phyloP scores from a whole-genome alignment of 768 basidiomycete species.

The Leccinum disarticulatum region DNA sequence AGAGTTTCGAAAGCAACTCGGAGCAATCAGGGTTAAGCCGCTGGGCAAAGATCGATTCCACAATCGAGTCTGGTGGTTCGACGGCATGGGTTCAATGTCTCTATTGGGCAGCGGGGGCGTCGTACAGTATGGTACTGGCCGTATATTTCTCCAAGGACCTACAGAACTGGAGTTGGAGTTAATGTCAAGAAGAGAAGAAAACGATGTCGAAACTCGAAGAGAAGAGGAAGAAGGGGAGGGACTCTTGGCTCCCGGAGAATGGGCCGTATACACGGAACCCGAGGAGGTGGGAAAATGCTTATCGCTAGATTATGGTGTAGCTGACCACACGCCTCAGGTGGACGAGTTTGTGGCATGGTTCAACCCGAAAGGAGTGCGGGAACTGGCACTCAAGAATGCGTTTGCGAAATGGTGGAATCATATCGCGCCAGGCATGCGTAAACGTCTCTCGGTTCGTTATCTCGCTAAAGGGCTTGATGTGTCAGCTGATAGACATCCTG shows the following conservation, averaged over 20 bases:
- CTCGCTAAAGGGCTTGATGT: not conserved
- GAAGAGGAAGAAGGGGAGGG: conserved; percentile 81
- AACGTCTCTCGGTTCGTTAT: conserved; percentile 66
- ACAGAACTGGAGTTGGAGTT: conserved; percentile 77
- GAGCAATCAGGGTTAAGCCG: conserved; percentile 83
- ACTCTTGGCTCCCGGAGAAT: conserved; percentile 72
- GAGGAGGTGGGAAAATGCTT: conserved; percentile 66
- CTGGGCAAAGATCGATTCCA: conserved; percentile 92
- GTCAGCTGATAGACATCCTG: conserved; percentile 10
- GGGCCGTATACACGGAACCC: conserved; percentile 86
- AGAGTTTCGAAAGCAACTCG: conserved; percentile 88
- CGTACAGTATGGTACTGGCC: conserved; percentile 82
- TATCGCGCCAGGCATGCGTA: conserved; percentile 75
- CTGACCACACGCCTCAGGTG: conserved; percentile 48
- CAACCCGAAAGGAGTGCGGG: conserved; percentile 88
- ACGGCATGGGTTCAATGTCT: conserved; percentile 87
- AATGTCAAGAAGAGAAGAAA: conserved; percentile 56
- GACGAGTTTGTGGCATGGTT: conserved; percentile 87
- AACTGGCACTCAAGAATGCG: conserved; percentile 72
- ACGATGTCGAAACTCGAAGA: conserved; percentile 55
- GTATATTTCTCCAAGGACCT: conserved; percentile 92
- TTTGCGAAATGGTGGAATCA: conserved; percentile 85
- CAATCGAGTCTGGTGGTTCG: conserved; percentile 98
- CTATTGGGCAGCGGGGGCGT: conserved; percentile 77
- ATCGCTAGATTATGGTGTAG: not conserved